phyloP scores from a whole-genome alignment of 805 yeast species.

The Teunomyces barrocoloradensis region DNA sequence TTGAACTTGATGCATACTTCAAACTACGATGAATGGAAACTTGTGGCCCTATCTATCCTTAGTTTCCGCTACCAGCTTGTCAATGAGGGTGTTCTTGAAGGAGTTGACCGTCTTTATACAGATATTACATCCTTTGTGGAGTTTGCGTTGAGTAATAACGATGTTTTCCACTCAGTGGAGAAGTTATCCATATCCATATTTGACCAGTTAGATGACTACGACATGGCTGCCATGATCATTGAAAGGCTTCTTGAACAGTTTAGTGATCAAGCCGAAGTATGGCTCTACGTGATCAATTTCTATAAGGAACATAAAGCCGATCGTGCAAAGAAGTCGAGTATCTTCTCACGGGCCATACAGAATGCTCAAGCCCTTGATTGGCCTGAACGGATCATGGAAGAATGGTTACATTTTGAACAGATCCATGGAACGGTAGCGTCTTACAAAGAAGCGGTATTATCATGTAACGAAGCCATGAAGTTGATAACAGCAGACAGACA shows the following conservation, averaged over 20 bases:
- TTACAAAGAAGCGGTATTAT: slow-evolving; percentile 17
- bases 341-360: slow-evolving; percentile 32
- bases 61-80: slow-evolving; percentile 8
- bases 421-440: slow-evolving; percentile 27
- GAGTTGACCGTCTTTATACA: slow-evolving; percentile 11
- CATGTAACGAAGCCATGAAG: slow-evolving; percentile 3
- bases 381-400: slow-evolving; percentile 51
- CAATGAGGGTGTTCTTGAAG: slow-evolving; percentile 2
- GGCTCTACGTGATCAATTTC: slow-evolving; percentile 46
- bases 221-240: slow-evolving; percentile 24
- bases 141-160: slow-evolving; percentile 27
- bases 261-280: slow-evolving; percentile 40
- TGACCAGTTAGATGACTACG: slow-evolving; percentile 26
- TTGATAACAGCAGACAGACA: slow-evolving; percentile 12
- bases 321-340: slow-evolving; percentile 19
- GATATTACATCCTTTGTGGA: slow-evolving; percentile 22
- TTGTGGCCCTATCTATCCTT: slow-evolving; percentile 23
- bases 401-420: slow-evolving; percentile 38
- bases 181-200: slow-evolving; percentile 35
- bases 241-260: slow-evolving; percentile 22
- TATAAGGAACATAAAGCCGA: slow-evolving; percentile 23
- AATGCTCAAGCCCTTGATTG: slow-evolving; percentile 36
- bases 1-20: slow-evolving; percentile 14
- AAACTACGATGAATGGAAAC: slow-evolving; percentile 32
- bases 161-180: slow-evolving; percentile 44